Evolutionary conservation across 2,329 filamentous ascomycete species (phyloP), one percentile per base, ranked within the genome.

Genomic region (Podosphaera fusca): DNA sequence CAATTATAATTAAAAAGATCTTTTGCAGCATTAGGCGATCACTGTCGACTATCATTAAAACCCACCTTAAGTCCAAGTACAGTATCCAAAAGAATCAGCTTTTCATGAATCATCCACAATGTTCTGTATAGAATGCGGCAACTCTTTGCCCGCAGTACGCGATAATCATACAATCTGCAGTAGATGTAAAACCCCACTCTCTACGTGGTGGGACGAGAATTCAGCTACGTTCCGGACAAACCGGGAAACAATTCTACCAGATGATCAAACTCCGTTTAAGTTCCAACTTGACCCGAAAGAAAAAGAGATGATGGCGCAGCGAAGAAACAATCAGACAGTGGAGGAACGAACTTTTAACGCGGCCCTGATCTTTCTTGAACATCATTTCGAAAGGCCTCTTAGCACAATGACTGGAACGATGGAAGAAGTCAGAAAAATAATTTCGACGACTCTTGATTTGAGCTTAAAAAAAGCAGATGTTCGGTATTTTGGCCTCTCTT

Each of bases 281-380:
- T 51, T 46, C n/a, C 34, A 58, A 14, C 31, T 60, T 10, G 38
- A 55, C 40, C 54, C 49, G 21, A 34, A 35, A 12, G 55, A 57
- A 30, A 56, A 57, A n/a, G 55, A 56, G 31, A 61, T 55, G 57
- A 63, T 64, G 60, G 57, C 57, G 7, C 33, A 55, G 34, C 55
- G 65, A 47, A 59, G 40, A 50, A 68, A 68, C 56, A 59, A 30
- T 9, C 62, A 79, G 65, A 76, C 76, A 42, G 79, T 82, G 64
- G 80, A 83, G 68, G 80, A 83, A 69, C 72, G 79, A 59, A 76
- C 73, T 66, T 82, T 83, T 67, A 73, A 74, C 2, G 76, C 76
- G 0, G 77, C 76, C 14, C 71, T 83, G 64, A 75, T 80, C 64
- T 77, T 76, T 63, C 72, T 82, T 56, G 79, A 82, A 66, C 76